Percentiles rank a stretch among this genome's conserved stretches.
Evolutionary conservation across 2,329 filamentous ascomycete genomes (phyloP).

Genomic region (Trichophyton benhamiae): DNA sequence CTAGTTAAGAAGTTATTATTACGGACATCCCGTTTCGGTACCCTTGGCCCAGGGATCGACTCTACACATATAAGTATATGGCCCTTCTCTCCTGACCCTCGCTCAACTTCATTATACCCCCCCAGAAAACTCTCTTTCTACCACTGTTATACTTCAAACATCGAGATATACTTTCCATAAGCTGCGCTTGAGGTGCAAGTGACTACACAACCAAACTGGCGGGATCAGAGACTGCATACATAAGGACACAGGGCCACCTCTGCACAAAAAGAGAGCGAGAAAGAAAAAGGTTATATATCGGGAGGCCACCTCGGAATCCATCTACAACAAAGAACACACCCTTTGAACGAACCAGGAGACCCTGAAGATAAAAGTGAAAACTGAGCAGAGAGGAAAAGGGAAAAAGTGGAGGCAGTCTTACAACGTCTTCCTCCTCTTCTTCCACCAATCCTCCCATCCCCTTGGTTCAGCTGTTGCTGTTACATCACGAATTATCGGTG

Average conservation of each 20-base stretch:
- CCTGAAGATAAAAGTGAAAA: background rate
- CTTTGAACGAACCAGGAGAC: background rate
- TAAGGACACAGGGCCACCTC: background rate
- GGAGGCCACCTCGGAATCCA: background rate
- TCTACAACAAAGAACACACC: background rate
- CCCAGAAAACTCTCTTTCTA: background rate
- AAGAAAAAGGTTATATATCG: background rate
- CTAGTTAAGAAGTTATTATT: background rate
- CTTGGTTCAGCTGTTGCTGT: background rate
- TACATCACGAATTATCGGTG: background rate
- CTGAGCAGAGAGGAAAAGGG: background rate
- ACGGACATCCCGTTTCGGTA: background rate
- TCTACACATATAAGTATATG: background rate
- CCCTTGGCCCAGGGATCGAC: background rate
- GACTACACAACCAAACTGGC: background rate
- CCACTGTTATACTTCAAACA: background rate
- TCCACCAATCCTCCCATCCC: background rate
- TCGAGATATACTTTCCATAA: background rate
- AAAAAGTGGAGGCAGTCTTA: background rate
- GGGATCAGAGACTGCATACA: background rate
- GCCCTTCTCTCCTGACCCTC: background rate
- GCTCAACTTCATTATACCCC: background rate
- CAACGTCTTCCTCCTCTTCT: background rate
- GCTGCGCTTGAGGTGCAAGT: background rate
- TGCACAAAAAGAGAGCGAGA: background rate